Evolutionary conservation across 2,329 filamentous ascomycete species (phyloP), one percentile per base, ranked within the genome.

Genomic region (Tetracladium maxilliforme): DNA sequence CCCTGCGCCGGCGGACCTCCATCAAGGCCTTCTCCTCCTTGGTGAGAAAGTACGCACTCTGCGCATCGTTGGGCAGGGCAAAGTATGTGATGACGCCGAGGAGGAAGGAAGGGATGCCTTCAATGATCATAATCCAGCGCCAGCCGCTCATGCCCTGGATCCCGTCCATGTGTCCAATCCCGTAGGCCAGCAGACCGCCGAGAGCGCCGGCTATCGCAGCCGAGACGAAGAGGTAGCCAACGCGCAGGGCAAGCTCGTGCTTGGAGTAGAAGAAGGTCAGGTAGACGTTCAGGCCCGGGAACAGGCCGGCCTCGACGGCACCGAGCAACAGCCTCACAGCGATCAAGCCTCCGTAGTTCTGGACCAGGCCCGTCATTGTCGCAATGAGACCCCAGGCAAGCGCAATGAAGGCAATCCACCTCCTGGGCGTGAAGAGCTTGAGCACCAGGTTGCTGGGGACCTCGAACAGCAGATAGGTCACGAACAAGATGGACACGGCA

Each of bases 231-330:
- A 77, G 55, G 33, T 73, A 74, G 6, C 66, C 66, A 3, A 74
- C 64, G 2, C 72, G 62, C 4, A 75, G 47, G 0, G 67, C 70
- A 5, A 75, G 54, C 35, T 74, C 67, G 7, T 54, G 54, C 33
- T 68, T 70, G 13, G 59, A 65, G 42, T 76, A 77, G 46, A 73
- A 76, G 29, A 72, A 57, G 1, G 70, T 73, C 10, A 77, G 51
- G 29, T 76, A 76, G 14, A 64, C 43, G 1, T 61, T 59, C 35
- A 60, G 51, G 2, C 69, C 66, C 0, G 69, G 68, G 29, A 73
- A 72, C 1, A 73, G 47, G 0, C 67, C 68, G 5, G 28, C 51
- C 33, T 57, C 52, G 5, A 48, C 41, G 10, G 66, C 30, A 8
- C 72, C 73, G 2, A 78, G 55, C 39, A 77, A 73, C 50, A 76